A percentile compares a stretch with the other conserved stretches of the same genome.
phyloP scores from a whole-genome alignment of 306 rosid species.

The Parietaria judaica region DNA sequence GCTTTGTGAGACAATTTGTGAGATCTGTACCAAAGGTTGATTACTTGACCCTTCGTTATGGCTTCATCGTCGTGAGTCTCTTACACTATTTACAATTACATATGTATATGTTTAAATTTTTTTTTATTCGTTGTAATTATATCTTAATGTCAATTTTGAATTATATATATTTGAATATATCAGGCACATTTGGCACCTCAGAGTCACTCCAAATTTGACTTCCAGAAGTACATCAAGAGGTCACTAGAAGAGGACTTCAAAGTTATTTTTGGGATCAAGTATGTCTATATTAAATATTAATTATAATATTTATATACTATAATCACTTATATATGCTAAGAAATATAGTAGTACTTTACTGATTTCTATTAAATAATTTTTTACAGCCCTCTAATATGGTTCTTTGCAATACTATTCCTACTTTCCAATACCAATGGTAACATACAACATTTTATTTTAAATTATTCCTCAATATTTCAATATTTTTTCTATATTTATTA shows the following conservation, averaged over 20 bases:
- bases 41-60: conserved; percentile 76
- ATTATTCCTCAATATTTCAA: neutral
- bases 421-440: conserved; percentile 21
- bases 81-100: neutral
- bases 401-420: conserved; percentile 20
- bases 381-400: conserved; percentile 27
- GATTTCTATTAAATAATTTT: neutral
- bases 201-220: conserved; percentile 50
- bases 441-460: neutral
- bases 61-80: conserved; percentile 58
- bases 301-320: too few species aligned
- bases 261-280: conserved; percentile 85
- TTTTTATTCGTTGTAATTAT: too few species aligned
- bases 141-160: too few species aligned
- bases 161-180: neutral
- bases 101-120: too few species aligned
- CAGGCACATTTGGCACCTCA: conserved; percentile 93
- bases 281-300: neutral
- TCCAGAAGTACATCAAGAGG: conserved; percentile 64
- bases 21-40: conserved; percentile 81
- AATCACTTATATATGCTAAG: too few species aligned
- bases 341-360: neutral
- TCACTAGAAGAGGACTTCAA: conserved; percentile 82
- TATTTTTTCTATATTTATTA: neutral
- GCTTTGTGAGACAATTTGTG: conserved; percentile 79